Evolutionary conservation across 192 early-diverging fungal species (phyloP).

Genomic region (Coemansia sp.): DNA sequence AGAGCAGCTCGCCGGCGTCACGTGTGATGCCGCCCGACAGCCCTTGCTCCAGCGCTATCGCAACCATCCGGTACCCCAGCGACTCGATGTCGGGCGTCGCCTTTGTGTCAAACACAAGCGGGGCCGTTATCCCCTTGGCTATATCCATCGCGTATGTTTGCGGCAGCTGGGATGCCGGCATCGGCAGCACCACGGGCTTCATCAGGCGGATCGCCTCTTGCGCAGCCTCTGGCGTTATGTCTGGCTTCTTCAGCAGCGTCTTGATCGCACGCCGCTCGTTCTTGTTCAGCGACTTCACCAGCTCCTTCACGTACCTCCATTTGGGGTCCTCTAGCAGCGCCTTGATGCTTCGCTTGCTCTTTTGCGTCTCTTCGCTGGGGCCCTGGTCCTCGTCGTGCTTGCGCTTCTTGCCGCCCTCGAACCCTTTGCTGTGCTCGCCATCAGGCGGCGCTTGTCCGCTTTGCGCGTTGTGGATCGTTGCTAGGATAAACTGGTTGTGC

Average conservation of each 20-base stretch:
- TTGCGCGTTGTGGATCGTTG: slow-evolving; percentile 78
- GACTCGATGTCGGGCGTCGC: slow-evolving; percentile 67
- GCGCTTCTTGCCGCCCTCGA: slow-evolving; percentile 51
- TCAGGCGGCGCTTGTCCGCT: slow-evolving; percentile 66
- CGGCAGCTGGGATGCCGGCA: slow-evolving; percentile 56
- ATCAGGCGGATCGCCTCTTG: slow-evolving; percentile 41
- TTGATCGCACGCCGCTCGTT: slow-evolving; percentile 69
- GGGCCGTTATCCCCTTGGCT: slow-evolving; percentile 68
- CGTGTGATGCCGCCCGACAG: slow-evolving; percentile 66
- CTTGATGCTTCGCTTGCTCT: slow-evolving; percentile 59
- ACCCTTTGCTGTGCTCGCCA: slow-evolving; percentile 59
- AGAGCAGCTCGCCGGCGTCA: slow-evolving; percentile 64
- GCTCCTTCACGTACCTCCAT: slow-evolving; percentile 66
- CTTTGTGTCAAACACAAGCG: slow-evolving; percentile 69
- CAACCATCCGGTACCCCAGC: slow-evolving; percentile 67
- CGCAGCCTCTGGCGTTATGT: slow-evolving; percentile 44
- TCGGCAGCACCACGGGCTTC: slow-evolving; percentile 55
- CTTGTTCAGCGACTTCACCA: slow-evolving; percentile 70
- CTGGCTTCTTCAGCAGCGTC: slow-evolving; percentile 58
- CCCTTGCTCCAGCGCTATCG: slow-evolving; percentile 68
- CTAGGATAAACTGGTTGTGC: slow-evolving; percentile 78
- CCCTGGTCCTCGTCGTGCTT: slow-evolving; percentile 18
- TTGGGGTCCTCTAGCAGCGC: slow-evolving; percentile 55
- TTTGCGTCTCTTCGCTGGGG: slow-evolving; percentile 10
- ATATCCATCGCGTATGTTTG: slow-evolving; percentile 61